Percentiles rank a stretch among this genome's conserved stretches.
phyloP scores from a whole-genome alignment of 2,329 filamentous ascomycete species.

The Dothiorella sarmentorum region DNA sequence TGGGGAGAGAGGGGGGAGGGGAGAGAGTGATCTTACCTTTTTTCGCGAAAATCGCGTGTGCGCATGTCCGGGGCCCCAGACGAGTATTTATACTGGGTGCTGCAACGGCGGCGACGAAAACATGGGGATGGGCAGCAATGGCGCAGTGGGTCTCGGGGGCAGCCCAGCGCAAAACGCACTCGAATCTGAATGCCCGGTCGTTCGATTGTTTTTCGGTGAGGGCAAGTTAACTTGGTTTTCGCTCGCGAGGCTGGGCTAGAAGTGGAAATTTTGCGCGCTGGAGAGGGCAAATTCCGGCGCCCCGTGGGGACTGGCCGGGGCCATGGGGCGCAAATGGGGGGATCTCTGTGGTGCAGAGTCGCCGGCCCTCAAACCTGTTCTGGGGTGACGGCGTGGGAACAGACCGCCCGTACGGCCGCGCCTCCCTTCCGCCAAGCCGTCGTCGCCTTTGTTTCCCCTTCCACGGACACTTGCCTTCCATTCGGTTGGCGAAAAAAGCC shows the following conservation, averaged over 20 bases:
- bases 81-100: not conserved
- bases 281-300: slow-evolving; percentile 9
- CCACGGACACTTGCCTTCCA: not conserved
- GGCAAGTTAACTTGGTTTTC: not conserved
- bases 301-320: slow-evolving; percentile 9
- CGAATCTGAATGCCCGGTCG: too few relatives aligned
- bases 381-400: not conserved
- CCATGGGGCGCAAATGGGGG: not conserved
- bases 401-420: not conserved
- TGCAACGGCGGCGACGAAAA: not conserved
- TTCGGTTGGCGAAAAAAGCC: too few relatives aligned
- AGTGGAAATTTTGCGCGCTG: slow-evolving; percentile 2
- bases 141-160: too few relatives aligned
- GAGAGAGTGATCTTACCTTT: not conserved
- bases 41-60: too few relatives aligned
- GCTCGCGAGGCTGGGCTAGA: not conserved
- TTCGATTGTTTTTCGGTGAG: not conserved
- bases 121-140: too few relatives aligned
- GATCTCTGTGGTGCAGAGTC: not conserved
- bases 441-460: not conserved
- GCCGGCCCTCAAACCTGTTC: slow-evolving; percentile 7
- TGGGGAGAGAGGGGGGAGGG: not conserved
- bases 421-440: not conserved
- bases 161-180: too few relatives aligned
- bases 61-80: not conserved